These are phyloP conservation scores for Dissoconium aciculare DNA, from an alignment of 2,329 filamentous ascomycete species.

Conservation along the genomic window DNA sequence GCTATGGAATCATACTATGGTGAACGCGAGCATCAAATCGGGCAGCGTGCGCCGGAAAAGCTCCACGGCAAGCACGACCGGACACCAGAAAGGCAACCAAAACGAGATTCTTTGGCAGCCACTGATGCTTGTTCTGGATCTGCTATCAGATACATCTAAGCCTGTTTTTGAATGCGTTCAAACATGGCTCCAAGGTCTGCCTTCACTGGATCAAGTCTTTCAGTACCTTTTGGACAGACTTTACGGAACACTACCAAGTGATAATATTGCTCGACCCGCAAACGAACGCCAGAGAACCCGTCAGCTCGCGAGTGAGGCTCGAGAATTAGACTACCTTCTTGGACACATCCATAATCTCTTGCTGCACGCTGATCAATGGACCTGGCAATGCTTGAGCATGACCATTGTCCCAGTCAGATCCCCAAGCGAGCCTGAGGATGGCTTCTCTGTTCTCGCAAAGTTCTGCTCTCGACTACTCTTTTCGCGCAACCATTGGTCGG, in stretches of 20 bases:
- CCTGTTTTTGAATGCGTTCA: slow-evolving; percentile 64
- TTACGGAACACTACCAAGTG: slow-evolving; percentile 2
- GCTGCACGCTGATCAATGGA: slow-evolving; percentile 35
- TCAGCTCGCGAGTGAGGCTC: slow-evolving; percentile 8
- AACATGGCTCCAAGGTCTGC: slow-evolving; percentile 58
- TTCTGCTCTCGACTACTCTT: slow-evolving; percentile 13
- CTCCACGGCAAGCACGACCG: slow-evolving; percentile 24
- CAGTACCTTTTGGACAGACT: slow-evolving; percentile 19
- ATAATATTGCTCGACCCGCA: not conserved
- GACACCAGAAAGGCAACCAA: slow-evolving; percentile 26
- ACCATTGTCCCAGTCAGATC: slow-evolving; percentile 1
- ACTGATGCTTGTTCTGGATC: slow-evolving; percentile 66
- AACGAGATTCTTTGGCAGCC: slow-evolving; percentile 60
- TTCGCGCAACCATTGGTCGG: slow-evolving; percentile 7
- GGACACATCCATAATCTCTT: slow-evolving; percentile 60
- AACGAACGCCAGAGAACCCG: slow-evolving; percentile 3
- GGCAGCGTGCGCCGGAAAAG: slow-evolving; percentile 2
- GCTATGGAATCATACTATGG: slow-evolving; percentile 62
- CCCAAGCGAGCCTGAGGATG: slow-evolving; percentile 7
- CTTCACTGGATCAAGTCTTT: slow-evolving; percentile 37
- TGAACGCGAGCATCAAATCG: slow-evolving; percentile 11
- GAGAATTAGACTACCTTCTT: slow-evolving; percentile 65
- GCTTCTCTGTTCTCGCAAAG: slow-evolving; percentile 12
- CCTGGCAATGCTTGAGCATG: slow-evolving; percentile 14
- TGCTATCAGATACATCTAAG: slow-evolving; percentile 54